Conservation (phyloP, 306 rosid species). For the Ziziphus jujuba region DNA sequence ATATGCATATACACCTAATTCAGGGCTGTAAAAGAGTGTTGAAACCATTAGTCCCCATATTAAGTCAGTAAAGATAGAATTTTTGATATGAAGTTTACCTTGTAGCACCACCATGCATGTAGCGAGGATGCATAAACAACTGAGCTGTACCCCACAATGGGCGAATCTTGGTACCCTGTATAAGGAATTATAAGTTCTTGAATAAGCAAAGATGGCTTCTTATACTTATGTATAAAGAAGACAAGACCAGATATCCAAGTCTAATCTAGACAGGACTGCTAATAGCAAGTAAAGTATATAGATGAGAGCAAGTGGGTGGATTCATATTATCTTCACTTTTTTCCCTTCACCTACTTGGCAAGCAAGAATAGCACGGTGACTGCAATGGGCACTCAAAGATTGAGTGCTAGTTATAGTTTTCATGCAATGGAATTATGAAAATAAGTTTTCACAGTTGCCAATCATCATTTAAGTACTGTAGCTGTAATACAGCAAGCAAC, state of each 20-base stretch:
- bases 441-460: too few species aligned
- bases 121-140: slow-evolving; percentile 89
- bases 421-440: too few species aligned
- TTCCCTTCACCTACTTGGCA: too few species aligned
- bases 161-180: slow-evolving; percentile 59
- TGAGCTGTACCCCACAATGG: slow-evolving; percentile 98
- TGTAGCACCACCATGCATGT: slow-evolving; percentile 97
- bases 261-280: too few species aligned
- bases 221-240: background rate
- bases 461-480: too few species aligned
- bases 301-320: too few species aligned
- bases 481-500: too few species aligned
- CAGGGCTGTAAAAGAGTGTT: slow-evolving; percentile 58
- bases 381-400: too few species aligned
- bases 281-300: too few species aligned
- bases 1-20: slow-evolving; percentile 77
- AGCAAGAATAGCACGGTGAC: too few species aligned
- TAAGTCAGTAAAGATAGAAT: slow-evolving; percentile 4
- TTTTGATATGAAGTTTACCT: slow-evolving; percentile 49
- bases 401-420: too few species aligned
- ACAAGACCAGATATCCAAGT: background rate
- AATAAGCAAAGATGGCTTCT: slow-evolving; percentile 9
- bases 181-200: slow-evolving; percentile 7
- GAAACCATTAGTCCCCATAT: slow-evolving; percentile 23
- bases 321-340: too few species aligned